Percentiles rank a stretch among this genome's conserved stretches.
Evolutionary conservation across 345 rosid species (phyloP).

Genomic region (Gossypium raimondii): DNA sequence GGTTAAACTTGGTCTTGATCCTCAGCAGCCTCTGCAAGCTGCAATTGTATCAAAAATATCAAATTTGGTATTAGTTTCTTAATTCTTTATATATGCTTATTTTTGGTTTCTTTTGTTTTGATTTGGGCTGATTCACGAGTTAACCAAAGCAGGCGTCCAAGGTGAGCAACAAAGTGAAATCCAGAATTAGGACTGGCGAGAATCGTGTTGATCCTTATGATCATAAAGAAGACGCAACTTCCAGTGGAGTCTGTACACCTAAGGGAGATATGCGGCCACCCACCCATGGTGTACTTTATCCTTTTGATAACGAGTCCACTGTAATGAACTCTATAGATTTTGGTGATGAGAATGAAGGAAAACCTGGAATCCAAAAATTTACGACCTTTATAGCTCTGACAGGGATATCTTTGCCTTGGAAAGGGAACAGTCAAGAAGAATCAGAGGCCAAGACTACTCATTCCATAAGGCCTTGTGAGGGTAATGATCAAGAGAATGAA

Average conservation of each 20-base stretch:
- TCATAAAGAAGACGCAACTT: conserved; percentile 74
- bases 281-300: conserved; percentile 57
- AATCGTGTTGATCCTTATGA: conserved; percentile 44
- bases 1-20: conserved; percentile 78
- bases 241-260: conserved; percentile 87
- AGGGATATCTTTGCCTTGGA: conserved; percentile 93
- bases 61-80: conserved; percentile 49
- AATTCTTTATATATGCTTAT: conserved; percentile 18
- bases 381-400: conserved; percentile 66
- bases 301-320: conserved; percentile 39
- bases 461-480: conserved; percentile 52
- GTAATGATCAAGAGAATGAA: conserved; percentile 56
- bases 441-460: conserved; percentile 47
- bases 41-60: conserved; percentile 85
- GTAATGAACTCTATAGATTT: conserved; percentile 49
- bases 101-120: neutral
- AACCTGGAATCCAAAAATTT: conserved; percentile 58
- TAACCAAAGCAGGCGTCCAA: conserved; percentile 58
- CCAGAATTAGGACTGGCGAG: conserved; percentile 59
- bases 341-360: conserved; percentile 70
- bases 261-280: conserved; percentile 58
- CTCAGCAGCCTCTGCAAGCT: conserved; percentile 84
- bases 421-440: conserved; percentile 68
- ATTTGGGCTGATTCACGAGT: conserved; percentile 24
- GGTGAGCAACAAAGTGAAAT: conserved; percentile 84